Base-by-base conservation (phyloP, 257 asterid genomes). In the Jacaranda copaia region DNA sequence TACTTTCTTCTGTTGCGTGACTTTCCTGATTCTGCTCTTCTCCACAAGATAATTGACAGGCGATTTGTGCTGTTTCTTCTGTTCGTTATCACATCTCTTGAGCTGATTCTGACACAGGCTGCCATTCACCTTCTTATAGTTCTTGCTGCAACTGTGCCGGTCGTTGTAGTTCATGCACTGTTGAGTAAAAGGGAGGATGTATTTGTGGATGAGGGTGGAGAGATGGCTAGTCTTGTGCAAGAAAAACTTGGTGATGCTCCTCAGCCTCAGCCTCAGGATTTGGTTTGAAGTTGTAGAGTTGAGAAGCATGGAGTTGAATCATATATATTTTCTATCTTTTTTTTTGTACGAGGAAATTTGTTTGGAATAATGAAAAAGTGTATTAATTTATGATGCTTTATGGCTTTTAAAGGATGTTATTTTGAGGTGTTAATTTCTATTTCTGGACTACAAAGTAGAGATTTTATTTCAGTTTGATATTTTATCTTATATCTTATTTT, bases 71-170 rank as follows among this genome's bases (percentile, higher is more conserved):
- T 83, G 76, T 80, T 83, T 66, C 42, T 84, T 8, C 72, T 91
- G 48, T 84, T 77, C 45, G 64, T 84, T 6, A 55, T 73, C 0
- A 68, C 86, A 1, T 80, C 46, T 0, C 8, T 84, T 7, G 81
- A 40, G 81, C 46, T 93, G 81, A 77, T 90, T 25, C 11, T 89
- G 1, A 90, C 96, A 8, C 0, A 5, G 0, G 90, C 96, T 3
- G 93, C 64, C 3, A 11, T 87, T 68, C 97, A 91, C 80, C 86
- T 93, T 3, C 69, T 83, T 48, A 75, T 79, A 56, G 86, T 86
- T 58, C 83, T 89, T 10, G 89, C 82, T 65, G 84, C 89, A 0
- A 82, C 92, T 1, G 1, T 70, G 16, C 96, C 97, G 1, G 0
- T 92, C 16, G 78, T 90, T 40, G 4, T 85, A 19, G 66, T 83